Evolutionary conservation across 2,329 filamentous ascomycete genomes (phyloP), one percentile per base, ranked within the genome.

Genomic region (Phoma sp.): DNA sequence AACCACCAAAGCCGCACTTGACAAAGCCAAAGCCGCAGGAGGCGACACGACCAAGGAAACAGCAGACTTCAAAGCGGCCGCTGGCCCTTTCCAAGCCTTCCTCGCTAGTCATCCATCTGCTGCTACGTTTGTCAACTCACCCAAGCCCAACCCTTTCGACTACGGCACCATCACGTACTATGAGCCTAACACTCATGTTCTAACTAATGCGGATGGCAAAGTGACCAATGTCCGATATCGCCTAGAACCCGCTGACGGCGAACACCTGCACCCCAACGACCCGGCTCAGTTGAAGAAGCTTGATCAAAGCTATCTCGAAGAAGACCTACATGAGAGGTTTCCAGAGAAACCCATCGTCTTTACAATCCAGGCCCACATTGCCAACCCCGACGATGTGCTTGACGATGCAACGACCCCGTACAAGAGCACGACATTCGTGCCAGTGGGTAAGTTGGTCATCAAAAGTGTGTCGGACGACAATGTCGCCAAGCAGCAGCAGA

Each of bases 101-200:
- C 62, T 90, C 87, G 28, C 91, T 93, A 0, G 91, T 92, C 76
- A 98, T 96, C 5, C 93, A 83, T 10, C 93, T 92, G 73, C 97
- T 96, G 0, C 78, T 93, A 15, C 89, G 1, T 92, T 93, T 47
- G 84, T 86, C 14, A 91, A 86, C 48, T 92, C 93, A 33, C 93
- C 93, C 74, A 98, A 98, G 1, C 93, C 93, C 28, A 98, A 79
- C 75, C 96, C 92, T 3, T 95, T 92, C 30, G 92, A 91, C 71
- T 97, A 97, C 75, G 87, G 53, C 42, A 50, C 47, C n/a, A 51
- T 56, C 17, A 51, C 53, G 7, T 56, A 56, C 38, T 51, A 47
- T n/a, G 47, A 56, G 37, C 53, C 53, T n/a, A 56, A 56, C 28
- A 56, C 53, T 6, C 53, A 56, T 18, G 32, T 56, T 15, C 23